Conservation (phyloP, 345 rosid species). For the Euphorbia lathyris region DNA sequence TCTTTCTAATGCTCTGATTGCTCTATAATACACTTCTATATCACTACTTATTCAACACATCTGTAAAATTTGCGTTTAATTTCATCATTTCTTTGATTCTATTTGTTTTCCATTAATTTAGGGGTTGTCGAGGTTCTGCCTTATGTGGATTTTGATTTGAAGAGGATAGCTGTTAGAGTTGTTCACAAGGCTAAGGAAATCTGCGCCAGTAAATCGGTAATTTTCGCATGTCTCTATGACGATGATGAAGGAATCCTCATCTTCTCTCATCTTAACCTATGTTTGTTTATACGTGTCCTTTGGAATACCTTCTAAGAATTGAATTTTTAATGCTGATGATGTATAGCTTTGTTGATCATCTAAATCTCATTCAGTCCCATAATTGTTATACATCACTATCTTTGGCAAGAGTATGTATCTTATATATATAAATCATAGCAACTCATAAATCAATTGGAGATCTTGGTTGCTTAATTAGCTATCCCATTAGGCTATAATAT, state of each 20-base stretch:
- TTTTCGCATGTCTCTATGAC: not conserved
- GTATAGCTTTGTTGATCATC: not conserved
- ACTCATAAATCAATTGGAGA: not conserved
- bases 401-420: not conserved
- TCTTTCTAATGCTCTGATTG: too few relatives aligned
- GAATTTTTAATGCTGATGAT: not conserved
- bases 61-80: not conserved
- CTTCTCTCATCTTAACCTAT: not conserved
- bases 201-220: slow-evolving; percentile 59
- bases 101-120: slow-evolving; percentile 7
- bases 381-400: not conserved
- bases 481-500: not conserved
- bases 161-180: slow-evolving; percentile 60
- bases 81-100: not conserved
- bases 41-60: too few relatives aligned
- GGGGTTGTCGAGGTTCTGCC: slow-evolving; percentile 77
- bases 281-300: too few relatives aligned
- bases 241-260: not conserved
- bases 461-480: not conserved
- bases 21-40: too few relatives aligned
- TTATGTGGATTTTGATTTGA: slow-evolving; percentile 69
- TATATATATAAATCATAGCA: not conserved
- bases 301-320: not conserved
- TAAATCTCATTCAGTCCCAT: not conserved
- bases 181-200: slow-evolving; percentile 59